Percentiles rank a stretch among this genome's conserved stretches.
These are phyloP conservation scores for Tolypocladium nubicola DNA, from an alignment of 2,329 filamentous ascomycete genomes.

Conservation along the genomic window DNA sequence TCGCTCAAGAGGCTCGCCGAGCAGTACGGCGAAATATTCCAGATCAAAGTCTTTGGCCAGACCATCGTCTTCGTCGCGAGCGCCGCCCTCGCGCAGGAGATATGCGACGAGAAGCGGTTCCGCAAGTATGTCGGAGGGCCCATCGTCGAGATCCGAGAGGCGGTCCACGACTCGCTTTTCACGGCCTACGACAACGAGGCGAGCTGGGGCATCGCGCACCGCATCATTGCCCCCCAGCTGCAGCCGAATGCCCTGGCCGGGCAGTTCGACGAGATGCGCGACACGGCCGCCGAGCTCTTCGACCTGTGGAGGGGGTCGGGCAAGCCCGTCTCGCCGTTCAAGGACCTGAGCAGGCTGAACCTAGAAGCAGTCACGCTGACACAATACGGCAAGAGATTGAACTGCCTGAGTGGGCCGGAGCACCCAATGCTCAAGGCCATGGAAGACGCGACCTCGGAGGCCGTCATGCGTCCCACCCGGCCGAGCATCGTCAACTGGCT, in stretches of 20 bases:
- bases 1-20: conserved; percentile 25
- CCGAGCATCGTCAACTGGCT: conserved; percentile 42
- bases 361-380: conserved; percentile 39
- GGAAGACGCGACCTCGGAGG: conserved; percentile 44
- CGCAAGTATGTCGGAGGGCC: conserved; percentile 43
- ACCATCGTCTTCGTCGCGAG: conserved; percentile 35
- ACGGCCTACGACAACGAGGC: conserved; percentile 37
- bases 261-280: conserved; percentile 37
- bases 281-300: conserved; percentile 37
- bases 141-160: conserved; percentile 38
- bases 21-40: conserved; percentile 26
- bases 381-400: conserved; percentile 39
- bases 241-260: conserved; percentile 18
- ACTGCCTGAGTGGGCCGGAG: conserved; percentile 32
- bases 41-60: conserved; percentile 22
- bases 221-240: conserved; percentile 38
- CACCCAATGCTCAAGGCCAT: conserved; percentile 41
- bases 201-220: conserved; percentile 39
- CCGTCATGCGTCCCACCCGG: conserved; percentile 42
- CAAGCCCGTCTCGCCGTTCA: conserved; percentile 32
- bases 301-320: conserved; percentile 32
- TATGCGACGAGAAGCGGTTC: conserved; percentile 43
- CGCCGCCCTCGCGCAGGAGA: conserved; percentile 34
- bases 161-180: conserved; percentile 41
- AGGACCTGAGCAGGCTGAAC: conserved; percentile 41